A percentile compares a stretch with the other conserved stretches of the same genome.
Conservation (phyloP, 1,284 basidiomycete species). For the Microbotryum silenes-acaulis region DNA sequence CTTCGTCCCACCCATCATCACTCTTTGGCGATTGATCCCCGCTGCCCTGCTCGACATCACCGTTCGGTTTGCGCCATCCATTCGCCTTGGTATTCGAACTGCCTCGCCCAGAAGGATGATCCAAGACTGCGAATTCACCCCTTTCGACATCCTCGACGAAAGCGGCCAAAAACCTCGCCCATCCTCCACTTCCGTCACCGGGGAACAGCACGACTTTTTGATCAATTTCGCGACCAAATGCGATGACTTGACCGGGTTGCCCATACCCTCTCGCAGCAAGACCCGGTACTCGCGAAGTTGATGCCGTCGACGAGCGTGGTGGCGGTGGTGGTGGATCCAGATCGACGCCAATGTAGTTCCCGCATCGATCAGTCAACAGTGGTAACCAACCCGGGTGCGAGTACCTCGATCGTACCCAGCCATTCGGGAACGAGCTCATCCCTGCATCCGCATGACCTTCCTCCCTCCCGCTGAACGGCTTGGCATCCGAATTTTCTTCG, state of each 20-base stretch:
- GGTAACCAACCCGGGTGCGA: conserved; percentile 95
- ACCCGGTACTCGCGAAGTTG: neutral
- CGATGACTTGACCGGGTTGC: conserved; percentile 81
- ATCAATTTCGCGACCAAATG: conserved; percentile 96
- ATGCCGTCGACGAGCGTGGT: neutral
- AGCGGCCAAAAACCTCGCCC: conserved; percentile 88
- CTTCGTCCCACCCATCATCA: conserved; percentile 15
- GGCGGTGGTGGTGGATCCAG: conserved; percentile 58
- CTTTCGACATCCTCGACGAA: conserved; percentile 90
- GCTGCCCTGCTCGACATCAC: conserved; percentile 15
- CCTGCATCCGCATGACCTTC: conserved; percentile 30
- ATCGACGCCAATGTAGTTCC: conserved; percentile 96
- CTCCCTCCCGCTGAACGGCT: conserved; percentile 4
- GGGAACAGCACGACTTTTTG: conserved; percentile 90
- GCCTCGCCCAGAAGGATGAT: conserved; percentile 6
- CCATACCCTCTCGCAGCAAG: conserved; percentile 44
- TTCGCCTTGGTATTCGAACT: neutral
- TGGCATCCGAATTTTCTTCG: neutral
- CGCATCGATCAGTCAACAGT: conserved; percentile 81
- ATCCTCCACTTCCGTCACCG: conserved; percentile 82
- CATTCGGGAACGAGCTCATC: conserved; percentile 83
- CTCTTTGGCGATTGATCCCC: neutral
- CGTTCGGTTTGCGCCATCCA: conserved; percentile 7
- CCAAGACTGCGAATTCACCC: conserved; percentile 51
- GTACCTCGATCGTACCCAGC: conserved; percentile 85